Evolutionary conservation across 2,329 filamentous ascomycete genomes (phyloP), one percentile per base, ranked within the genome.

Genomic region (Penicillium sp.): DNA sequence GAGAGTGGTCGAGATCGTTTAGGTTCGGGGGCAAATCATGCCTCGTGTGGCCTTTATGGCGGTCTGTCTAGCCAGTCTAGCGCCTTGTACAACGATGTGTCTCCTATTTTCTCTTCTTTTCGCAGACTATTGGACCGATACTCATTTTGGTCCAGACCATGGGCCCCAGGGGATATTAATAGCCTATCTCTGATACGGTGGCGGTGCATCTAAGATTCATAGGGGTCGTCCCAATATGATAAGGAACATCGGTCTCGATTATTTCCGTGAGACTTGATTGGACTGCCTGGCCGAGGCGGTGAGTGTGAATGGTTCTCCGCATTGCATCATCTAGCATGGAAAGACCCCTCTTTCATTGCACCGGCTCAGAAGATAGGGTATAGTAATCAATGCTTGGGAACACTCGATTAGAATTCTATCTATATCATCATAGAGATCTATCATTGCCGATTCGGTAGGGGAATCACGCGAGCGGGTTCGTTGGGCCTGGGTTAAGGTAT

Each of bases 81-180:
- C 33, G 14, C 8, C 14, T 37, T 47, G 43, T 56, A 49, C 46
- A 48, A 21, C 19, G 19, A 21, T 16, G 21, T 29, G 3, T 33
- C 26, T 35, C 39, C 24, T 55, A 21, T 41, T 53, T 43, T 33
- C 10, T 31, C 46, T 48, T 29, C 9, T 24, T 50, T 54, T 29
- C 27, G 9, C 24, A 21, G 29, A 50, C n/a, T 29, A 55, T 41
- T 44, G 26, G 48, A 51, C 54, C 48, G 54, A 55, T 46, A 52
- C 52, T 64, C 57, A 11, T 45, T 39, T 52, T 27, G 56, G 60
- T 59, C 62, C 52, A 63, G 63, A 59, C 62, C 63, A 48, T 26
- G 26, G 26, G 55, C 56, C 55, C 41, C 52, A 60, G 27, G 27
- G 21, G 37, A 48, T 61, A 62, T 58, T 61, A 53, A 59, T 59